Conservation (phyloP, 495 filamentous ascomycete species). For the Daldinia decipiens region DNA sequence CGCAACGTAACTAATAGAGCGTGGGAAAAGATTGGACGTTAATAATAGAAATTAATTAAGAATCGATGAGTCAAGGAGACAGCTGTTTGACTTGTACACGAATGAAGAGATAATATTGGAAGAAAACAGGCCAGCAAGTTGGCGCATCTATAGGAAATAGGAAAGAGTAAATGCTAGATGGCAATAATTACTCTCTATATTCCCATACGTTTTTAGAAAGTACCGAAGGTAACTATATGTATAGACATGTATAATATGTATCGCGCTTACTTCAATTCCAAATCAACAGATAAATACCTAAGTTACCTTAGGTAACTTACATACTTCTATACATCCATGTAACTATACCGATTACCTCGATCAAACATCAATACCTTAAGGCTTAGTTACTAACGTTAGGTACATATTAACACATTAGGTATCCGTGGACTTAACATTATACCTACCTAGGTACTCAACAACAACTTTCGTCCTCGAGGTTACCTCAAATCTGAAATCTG, state of each 20-base stretch:
- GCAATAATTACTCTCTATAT: not conserved
- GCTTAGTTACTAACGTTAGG: no score
- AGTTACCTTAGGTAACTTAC: no score
- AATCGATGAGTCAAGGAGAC: slow-evolving; percentile 16
- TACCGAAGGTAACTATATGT: not conserved
- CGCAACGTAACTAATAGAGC: slow-evolving; percentile 7
- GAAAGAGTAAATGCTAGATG: slow-evolving; percentile 6
- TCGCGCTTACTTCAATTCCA: not conserved
- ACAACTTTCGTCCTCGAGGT: not conserved
- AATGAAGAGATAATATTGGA: slow-evolving; percentile 10
- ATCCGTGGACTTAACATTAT: not conserved
- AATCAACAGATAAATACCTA: no score
- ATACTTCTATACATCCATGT: not conserved
- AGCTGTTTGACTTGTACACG: slow-evolving; percentile 15
- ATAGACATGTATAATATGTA: not conserved
- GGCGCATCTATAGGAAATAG: not conserved
- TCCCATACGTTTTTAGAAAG: not conserved
- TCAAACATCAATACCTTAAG: no score
- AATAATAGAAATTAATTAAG: slow-evolving; percentile 41
- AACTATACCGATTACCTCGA: no score
- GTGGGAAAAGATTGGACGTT: slow-evolving; percentile 31
- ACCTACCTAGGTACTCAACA: not conserved
- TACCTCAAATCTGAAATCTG: not conserved
- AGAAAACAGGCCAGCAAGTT: slow-evolving; percentile 2
- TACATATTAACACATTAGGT: not conserved